Conservation (phyloP, 2,329 filamentous ascomycete genomes). For the Trichoderma arundinaceum region DNA sequence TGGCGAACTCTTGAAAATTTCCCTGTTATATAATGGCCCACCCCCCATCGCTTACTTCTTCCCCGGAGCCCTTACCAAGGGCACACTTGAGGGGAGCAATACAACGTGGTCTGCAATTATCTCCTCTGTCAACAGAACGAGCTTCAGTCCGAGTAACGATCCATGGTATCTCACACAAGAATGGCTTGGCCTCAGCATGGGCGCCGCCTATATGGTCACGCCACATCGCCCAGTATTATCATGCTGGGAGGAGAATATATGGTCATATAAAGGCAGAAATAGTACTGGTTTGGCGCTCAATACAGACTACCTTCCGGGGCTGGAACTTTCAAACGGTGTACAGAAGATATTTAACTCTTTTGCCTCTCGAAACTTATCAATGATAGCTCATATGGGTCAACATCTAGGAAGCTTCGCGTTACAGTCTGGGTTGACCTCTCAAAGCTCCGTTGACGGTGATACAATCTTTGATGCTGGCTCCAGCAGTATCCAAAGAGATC, state of each 20-base stretch:
- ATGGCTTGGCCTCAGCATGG: neutral
- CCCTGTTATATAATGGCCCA: neutral
- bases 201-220: neutral
- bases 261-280: conserved; percentile 11
- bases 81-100: conserved; percentile 5
- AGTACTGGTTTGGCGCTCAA: conserved; percentile 4
- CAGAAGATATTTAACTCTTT: neutral
- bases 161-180: conserved; percentile 3
- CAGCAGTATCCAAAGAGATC: conserved; percentile 11
- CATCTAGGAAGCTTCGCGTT: conserved; percentile 4
- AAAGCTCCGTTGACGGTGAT: too few relatives aligned
- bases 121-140: neutral
- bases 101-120: neutral
- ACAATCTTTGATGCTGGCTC: conserved; percentile 1
- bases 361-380: neutral
- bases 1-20: neutral
- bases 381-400: neutral
- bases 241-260: conserved; percentile 6
- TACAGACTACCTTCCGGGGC: neutral
- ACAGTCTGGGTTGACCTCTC: neutral
- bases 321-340: neutral
- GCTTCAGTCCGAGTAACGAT: neutral
- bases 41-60: neutral
- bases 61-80: neutral
- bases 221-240: neutral